Evolutionary conservation across 164 flowering plant genomes (phyloP).

Genomic region (Chloranthus sessilifolius): DNA sequence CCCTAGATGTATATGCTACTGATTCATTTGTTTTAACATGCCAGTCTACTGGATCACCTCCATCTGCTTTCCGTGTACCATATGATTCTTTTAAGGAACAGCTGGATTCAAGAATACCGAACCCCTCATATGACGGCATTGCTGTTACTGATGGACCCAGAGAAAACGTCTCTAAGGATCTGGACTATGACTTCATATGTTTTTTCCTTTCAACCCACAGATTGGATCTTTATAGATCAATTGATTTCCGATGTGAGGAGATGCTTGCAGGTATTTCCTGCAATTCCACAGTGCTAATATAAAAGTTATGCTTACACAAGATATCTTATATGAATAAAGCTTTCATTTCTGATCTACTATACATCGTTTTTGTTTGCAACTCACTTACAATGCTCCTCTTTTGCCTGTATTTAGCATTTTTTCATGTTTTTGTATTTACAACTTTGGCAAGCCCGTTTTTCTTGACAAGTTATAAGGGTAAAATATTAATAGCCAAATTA

Average conservation of each 20-base stretch:
- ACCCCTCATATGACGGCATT: conserved; percentile 15
- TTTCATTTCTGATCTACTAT: too few relatives aligned
- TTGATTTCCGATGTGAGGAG: conserved; percentile 90
- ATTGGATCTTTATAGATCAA: conserved; percentile 71
- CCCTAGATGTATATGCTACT: too few relatives aligned
- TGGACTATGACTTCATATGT: conserved; percentile 87
- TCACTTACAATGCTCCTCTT: too few relatives aligned
- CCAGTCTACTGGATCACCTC: conserved; percentile 91
- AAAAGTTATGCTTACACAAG: too few relatives aligned
- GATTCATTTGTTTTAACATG: too few relatives aligned
- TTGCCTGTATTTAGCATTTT: too few relatives aligned
- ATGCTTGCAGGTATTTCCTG: conserved; percentile 73
- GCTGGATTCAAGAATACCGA: conserved; percentile 22
- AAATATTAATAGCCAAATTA: too few relatives aligned
- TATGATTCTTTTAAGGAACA: conserved; percentile 71
- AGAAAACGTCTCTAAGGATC: conserved; percentile 32
- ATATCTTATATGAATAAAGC: too few relatives aligned
- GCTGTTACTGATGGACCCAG: conserved; percentile 26
- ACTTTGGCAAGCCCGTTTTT: too few relatives aligned
- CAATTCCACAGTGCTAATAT: neutral
- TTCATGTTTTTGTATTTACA: too few relatives aligned
- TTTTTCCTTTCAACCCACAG: conserved; percentile 83
- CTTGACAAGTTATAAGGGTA: too few relatives aligned
- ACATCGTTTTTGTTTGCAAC: too few relatives aligned
- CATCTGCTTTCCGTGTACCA: conserved; percentile 82